Base-by-base conservation (phyloP, 2,329 filamentous ascomycete genomes). In the Plenodomus lindquistii region DNA sequence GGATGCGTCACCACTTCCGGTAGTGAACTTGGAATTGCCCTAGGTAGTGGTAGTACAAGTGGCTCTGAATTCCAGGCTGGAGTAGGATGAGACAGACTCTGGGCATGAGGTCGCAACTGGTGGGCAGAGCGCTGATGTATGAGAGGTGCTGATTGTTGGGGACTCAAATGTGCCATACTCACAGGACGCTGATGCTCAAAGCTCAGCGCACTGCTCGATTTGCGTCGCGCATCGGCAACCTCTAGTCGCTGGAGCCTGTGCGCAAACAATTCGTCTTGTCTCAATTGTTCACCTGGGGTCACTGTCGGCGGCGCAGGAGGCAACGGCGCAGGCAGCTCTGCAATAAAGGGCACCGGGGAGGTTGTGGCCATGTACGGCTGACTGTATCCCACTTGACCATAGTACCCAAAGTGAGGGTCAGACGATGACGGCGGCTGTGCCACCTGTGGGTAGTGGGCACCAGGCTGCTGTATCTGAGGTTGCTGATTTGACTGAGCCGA, bases 201-300 rank as follows among this genome's bases (percentile, higher is more conserved):
- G 40, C 46, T 60, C 20, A 63, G 38, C 27, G 48, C 55, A 39
- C 56, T 65, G 31, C 40, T 61, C 13, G 62, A 66, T 43, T 49
- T 55, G 22, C 49, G 50, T 37, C 62, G 42, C 8, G 54, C 56
- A 27, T 65, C 63, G 20, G 55, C 50, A 2, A 70, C 39, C 36
- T 71, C 66, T n/a, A 70, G 50, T 7, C 65, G 50, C 18, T 62
- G 58, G 11, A 71, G 46, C 38, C 54, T 62, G 22, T 55, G 61
- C 17, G 67, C 67, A 8, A 71, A 55, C 19, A 59, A 44, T 48
- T 66, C 63, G 48, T 71, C 67, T 31, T 69, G 59, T 18, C 48
- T 66, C 20, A 70, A 36, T 24, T 71, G 66, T 41, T 64, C 51
- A n/a, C 55, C 44, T 2, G 66, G 36, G 11, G 66, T 68, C 13